Evolutionary conservation across 139 green algal species (phyloP).

Genomic region (Coelastrella sp.): DNA sequence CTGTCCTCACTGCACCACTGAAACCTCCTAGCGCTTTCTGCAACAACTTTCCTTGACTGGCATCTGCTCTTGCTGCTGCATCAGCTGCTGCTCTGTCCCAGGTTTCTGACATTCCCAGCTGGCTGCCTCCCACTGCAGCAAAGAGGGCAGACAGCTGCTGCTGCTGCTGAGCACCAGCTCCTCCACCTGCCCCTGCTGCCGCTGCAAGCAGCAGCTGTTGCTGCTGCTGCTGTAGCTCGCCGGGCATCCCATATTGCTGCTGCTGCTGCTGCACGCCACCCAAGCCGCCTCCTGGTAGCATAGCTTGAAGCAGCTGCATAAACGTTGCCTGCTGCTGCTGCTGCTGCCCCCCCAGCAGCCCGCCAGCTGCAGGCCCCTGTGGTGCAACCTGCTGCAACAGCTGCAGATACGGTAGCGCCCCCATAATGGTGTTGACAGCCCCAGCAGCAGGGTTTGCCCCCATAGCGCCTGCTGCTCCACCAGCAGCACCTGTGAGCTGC

Average conservation of each 20-base stretch:
- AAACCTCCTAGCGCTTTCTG: background rate
- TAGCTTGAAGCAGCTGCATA: constrained; percentile 12
- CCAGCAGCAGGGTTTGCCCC: background rate
- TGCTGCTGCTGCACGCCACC: background rate
- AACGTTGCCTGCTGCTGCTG: constrained; percentile 22
- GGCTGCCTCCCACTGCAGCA: background rate
- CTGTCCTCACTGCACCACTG: background rate
- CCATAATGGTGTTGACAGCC: background rate
- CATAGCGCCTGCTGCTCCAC: constrained; percentile 9
- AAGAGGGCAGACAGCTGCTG: background rate
- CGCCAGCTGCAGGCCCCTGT: constrained; percentile 9
- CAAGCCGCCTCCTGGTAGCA: background rate
- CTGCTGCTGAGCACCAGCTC: background rate
- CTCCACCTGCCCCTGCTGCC: constrained; percentile 22
- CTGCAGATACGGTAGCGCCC: constrained; percentile 41
- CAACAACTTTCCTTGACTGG: background rate
- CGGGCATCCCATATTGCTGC: background rate
- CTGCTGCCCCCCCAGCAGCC: constrained; percentile 37
- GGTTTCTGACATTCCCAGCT: background rate
- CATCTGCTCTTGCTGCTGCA: background rate
- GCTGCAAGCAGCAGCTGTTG: constrained; percentile 25
- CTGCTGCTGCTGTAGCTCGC: background rate
- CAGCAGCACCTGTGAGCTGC: background rate
- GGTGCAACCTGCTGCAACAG: constrained; percentile 20
- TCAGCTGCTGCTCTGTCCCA: constrained; percentile 17